phyloP scores from a whole-genome alignment of 257 asterid genomes.

The Gynochthodes officinalis region DNA sequence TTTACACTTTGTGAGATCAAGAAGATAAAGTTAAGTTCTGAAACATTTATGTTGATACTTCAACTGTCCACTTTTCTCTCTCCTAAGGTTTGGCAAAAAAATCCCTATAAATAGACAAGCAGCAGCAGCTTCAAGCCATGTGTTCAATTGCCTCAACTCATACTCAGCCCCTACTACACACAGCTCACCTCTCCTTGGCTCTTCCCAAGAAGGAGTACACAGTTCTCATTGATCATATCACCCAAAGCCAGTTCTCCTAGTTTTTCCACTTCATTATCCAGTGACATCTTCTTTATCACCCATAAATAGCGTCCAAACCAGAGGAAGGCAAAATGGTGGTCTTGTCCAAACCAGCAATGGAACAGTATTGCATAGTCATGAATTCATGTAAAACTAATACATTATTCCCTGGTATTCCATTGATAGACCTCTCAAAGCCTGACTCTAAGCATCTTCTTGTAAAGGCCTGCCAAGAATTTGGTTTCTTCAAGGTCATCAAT shows the following conservation, averaged over 20 bases:
- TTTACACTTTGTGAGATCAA: not conserved
- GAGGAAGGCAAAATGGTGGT: slow-evolving; percentile 31
- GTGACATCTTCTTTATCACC: not conserved
- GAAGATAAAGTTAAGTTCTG: not conserved
- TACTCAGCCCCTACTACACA: slow-evolving; percentile 10
- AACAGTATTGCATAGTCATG: slow-evolving; percentile 27
- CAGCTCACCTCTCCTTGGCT: slow-evolving; percentile 19
- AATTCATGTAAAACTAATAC: slow-evolving; percentile 22
- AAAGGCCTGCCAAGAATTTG: slow-evolving; percentile 74
- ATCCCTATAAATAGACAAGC: slow-evolving; percentile 28
- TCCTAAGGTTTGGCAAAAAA: not conserved
- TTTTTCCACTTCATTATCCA: not conserved
- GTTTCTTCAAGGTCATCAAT: slow-evolving; percentile 67
- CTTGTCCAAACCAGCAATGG: slow-evolving; percentile 25
- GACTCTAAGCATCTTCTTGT: slow-evolving; percentile 59
- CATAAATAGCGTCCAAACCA: not conserved
- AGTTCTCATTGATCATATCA: slow-evolving; percentile 16
- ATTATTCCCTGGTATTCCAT: slow-evolving; percentile 43
- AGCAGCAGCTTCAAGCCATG: slow-evolving; percentile 20
- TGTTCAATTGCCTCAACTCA: slow-evolving; percentile 17
- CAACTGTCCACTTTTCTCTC: not conserved
- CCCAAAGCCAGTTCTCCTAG: not conserved
- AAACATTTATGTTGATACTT: not conserved
- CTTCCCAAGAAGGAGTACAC: slow-evolving; percentile 4
- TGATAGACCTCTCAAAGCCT: slow-evolving; percentile 71